Evolutionary conservation across 257 asterid genomes (phyloP).

Genomic region (Ilex asprella): DNA sequence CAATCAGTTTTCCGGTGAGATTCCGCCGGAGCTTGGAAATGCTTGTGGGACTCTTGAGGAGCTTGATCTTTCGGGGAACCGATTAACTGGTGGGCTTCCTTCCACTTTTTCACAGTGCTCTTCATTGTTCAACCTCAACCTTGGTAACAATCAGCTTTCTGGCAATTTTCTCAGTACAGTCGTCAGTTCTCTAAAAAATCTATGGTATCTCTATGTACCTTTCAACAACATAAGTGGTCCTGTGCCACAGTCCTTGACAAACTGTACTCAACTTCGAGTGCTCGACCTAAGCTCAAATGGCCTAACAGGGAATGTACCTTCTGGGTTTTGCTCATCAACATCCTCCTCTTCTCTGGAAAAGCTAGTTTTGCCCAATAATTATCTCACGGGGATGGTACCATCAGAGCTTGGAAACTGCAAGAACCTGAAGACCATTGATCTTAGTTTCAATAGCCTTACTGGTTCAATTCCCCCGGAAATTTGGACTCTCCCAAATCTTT

Average conservation of each 20-base stretch:
- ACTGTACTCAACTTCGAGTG: slow-evolving; percentile 51
- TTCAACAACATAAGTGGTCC: slow-evolving; percentile 69
- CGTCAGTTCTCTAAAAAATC: slow-evolving; percentile 55
- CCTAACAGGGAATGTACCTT: slow-evolving; percentile 65
- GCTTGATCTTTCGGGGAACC: slow-evolving; percentile 74
- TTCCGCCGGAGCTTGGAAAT: slow-evolving; percentile 52
- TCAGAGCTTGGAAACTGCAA: slow-evolving; percentile 53
- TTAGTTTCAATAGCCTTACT: slow-evolving; percentile 65
- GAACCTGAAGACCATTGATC: slow-evolving; percentile 53
- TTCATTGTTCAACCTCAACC: slow-evolving; percentile 48
- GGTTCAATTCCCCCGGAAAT: slow-evolving; percentile 61
- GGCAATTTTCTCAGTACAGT: slow-evolving; percentile 60
- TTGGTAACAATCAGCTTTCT: slow-evolving; percentile 66
- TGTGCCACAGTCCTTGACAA: slow-evolving; percentile 55
- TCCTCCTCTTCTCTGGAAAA: slow-evolving; percentile 44
- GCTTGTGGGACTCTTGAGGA: slow-evolving; percentile 50
- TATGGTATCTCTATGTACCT: slow-evolving; percentile 40
- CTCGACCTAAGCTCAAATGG: slow-evolving; percentile 76
- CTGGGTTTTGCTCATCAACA: slow-evolving; percentile 41
- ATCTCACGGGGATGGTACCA: slow-evolving; percentile 61
- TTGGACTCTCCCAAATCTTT: slow-evolving; percentile 64
- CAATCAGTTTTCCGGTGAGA: slow-evolving; percentile 55
- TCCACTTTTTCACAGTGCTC: slow-evolving; percentile 44
- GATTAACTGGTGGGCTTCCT: slow-evolving; percentile 63
- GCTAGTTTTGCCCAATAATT: slow-evolving; percentile 56